Evolutionary conservation across 306 rosid genomes (phyloP).

Genomic region (Casuarina glauca): DNA sequence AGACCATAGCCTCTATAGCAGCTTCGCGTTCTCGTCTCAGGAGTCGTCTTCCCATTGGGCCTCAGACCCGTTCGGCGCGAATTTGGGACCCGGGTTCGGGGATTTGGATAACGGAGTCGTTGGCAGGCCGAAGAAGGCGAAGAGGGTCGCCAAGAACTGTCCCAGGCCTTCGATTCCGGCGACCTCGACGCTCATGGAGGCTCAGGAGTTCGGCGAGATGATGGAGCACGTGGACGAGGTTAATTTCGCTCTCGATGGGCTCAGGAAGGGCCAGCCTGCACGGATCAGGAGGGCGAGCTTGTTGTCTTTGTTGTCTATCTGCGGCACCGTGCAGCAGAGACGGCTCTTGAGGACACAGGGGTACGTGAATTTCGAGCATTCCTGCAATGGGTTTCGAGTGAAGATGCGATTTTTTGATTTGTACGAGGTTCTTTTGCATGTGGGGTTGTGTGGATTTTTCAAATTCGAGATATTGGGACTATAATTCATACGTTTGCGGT

Average conservation of each 20-base stretch:
- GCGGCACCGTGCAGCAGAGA: slow-evolving; percentile 79
- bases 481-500: neutral
- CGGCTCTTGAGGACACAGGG: slow-evolving; percentile 91
- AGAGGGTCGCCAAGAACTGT: slow-evolving; percentile 25
- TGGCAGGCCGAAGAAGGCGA: slow-evolving; percentile 55
- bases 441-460: slow-evolving; percentile 21
- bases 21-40: slow-evolving; percentile 74
- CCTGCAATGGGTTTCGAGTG: slow-evolving; percentile 4
- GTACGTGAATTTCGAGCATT: slow-evolving; percentile 35
- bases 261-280: slow-evolving; percentile 75
- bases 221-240: slow-evolving; percentile 99
- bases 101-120: slow-evolving; percentile 37
- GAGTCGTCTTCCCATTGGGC: slow-evolving; percentile 79
- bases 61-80: slow-evolving; percentile 56
- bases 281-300: slow-evolving; percentile 97
- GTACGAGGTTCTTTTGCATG: neutral
- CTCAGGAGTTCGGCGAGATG: slow-evolving; percentile 99
- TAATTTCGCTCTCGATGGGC: slow-evolving; percentile 92
- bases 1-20: slow-evolving; percentile 35
- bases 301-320: slow-evolving; percentile 70
- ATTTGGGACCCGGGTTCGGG: slow-evolving; percentile 39
- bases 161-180: slow-evolving; percentile 47
- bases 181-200: slow-evolving; percentile 94
- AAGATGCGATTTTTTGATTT: slow-evolving; percentile 10
- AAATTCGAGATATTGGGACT: too few relatives aligned